Evolutionary conservation across 2,329 filamentous ascomycete species (phyloP).

Genomic region (Colletotrichum sojae): DNA sequence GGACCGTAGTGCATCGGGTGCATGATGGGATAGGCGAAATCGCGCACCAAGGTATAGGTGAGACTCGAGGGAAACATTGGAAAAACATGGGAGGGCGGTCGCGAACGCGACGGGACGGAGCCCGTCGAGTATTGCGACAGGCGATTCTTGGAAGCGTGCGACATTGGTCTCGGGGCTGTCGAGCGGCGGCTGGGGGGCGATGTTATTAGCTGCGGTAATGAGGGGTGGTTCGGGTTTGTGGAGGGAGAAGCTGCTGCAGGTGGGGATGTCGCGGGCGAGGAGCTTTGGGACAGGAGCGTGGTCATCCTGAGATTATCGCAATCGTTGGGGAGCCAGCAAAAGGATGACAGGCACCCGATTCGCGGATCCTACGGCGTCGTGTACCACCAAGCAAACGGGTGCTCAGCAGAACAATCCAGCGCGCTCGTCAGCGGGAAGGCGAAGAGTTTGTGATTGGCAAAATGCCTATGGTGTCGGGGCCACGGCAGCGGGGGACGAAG

Average conservation of each 20-base stretch:
- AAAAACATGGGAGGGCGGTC: constrained; percentile 85
- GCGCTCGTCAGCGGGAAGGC: constrained; percentile 2
- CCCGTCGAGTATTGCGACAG: constrained; percentile 86
- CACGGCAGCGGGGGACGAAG: neutral
- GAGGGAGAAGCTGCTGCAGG: constrained; percentile 60
- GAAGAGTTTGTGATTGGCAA: constrained; percentile 9
- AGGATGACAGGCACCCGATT: constrained; percentile 46
- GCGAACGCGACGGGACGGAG: constrained; percentile 78
- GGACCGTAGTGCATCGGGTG: constrained; percentile 96
- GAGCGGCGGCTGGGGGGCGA: constrained; percentile 71
- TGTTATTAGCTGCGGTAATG: constrained; percentile 70
- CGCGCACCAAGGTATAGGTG: constrained; percentile 89
- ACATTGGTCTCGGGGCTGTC: constrained; percentile 75
- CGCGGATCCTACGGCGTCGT: constrained; percentile 38
- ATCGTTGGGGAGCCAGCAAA: constrained; percentile 42
- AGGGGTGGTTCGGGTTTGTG: constrained; percentile 66
- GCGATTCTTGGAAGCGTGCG: constrained; percentile 84
- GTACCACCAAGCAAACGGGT: constrained; percentile 28
- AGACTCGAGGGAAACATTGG: constrained; percentile 89
- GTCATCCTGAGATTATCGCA: constrained; percentile 54
- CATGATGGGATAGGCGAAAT: constrained; percentile 89
- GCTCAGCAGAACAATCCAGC: constrained; percentile 15
- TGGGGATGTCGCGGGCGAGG: constrained; percentile 68
- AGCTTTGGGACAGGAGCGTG: constrained; percentile 70
- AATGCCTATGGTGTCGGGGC: neutral